A percentile compares a stretch with the other conserved stretches of the same genome.
These are phyloP conservation scores for Hyphopichia fennica DNA, from an alignment of 1,139 yeast genomes.

Conservation along the genomic window DNA sequence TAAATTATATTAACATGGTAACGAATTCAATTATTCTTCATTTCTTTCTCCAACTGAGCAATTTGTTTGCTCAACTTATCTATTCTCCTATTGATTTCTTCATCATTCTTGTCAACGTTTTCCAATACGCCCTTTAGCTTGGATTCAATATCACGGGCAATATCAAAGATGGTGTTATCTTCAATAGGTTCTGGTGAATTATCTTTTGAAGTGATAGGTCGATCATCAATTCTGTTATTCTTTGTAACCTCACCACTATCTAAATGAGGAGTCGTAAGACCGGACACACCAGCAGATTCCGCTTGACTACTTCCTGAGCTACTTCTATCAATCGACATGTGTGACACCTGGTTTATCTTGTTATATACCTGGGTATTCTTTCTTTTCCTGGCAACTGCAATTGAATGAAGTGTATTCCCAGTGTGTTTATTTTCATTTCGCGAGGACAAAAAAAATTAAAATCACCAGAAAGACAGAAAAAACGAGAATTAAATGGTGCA, in stretches of 20 bases:
- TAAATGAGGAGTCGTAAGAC: constrained; percentile 19
- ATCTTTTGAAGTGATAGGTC: constrained; percentile 5
- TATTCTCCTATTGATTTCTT: constrained; percentile 28
- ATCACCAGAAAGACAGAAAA: too few relatives aligned
- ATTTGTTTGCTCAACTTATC: constrained; percentile 24
- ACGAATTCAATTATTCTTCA: background rate
- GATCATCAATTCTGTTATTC: constrained; percentile 3
- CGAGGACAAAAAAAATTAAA: too few relatives aligned
- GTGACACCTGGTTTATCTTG: too few relatives aligned
- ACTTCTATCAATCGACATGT: background rate
- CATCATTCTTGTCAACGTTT: constrained; percentile 26
- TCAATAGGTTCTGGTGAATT: constrained; percentile 6
- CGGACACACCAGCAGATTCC: constrained; percentile 6
- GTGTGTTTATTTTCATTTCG: too few relatives aligned
- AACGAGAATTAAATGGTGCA: too few relatives aligned
- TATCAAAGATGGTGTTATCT: constrained; percentile 47
- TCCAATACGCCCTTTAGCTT: constrained; percentile 34
- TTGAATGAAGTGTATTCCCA: too few relatives aligned
- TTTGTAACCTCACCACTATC: constrained; percentile 12
- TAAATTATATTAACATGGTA: too few relatives aligned
- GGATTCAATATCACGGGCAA: constrained; percentile 50
- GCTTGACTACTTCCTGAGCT: constrained; percentile 2
- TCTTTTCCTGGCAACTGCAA: too few relatives aligned
- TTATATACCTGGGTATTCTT: too few relatives aligned
- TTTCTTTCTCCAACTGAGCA: constrained; percentile 16